Conservation (phyloP, 306 rosid genomes). For the Dryas drummondii region DNA sequence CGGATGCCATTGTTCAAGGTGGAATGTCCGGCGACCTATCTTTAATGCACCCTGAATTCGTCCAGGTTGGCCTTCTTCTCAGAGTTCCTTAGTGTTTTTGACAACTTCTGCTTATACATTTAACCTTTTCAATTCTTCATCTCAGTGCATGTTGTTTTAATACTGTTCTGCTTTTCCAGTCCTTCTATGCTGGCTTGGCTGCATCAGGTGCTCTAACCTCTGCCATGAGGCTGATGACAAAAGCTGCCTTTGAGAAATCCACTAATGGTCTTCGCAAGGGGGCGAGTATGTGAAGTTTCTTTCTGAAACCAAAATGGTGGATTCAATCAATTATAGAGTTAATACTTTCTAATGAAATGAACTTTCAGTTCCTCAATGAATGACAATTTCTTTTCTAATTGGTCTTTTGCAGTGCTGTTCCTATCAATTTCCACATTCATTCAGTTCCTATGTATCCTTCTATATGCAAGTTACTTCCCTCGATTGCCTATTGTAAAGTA, state of each 20-base stretch:
- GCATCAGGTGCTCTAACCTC: conserved; percentile 81
- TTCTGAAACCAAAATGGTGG: too few relatives aligned
- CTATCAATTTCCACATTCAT: conserved; percentile 50
- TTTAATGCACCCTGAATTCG: conserved; percentile 66
- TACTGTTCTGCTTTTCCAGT: conserved; percentile 41
- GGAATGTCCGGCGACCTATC: conserved; percentile 79
- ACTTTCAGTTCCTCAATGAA: background rate
- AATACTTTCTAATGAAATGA: background rate
- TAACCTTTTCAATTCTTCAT: background rate
- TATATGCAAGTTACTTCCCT: conserved; percentile 68
- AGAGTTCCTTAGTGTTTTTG: background rate
- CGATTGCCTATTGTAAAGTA: conserved; percentile 72
- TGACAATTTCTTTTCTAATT: background rate
- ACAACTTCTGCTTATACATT: background rate
- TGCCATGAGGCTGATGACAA: conserved; percentile 61
- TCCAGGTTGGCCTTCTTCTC: conserved; percentile 51
- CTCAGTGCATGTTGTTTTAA: background rate
- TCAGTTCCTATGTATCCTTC: conserved; percentile 60
- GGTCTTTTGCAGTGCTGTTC: conserved; percentile 60
- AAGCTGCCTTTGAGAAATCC: conserved; percentile 57
- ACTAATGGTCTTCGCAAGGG: conserved; percentile 84
- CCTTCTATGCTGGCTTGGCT: conserved; percentile 75
- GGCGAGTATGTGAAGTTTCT: conserved; percentile 49
- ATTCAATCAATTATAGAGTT: background rate
- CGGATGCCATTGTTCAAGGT: conserved; percentile 78